Evolutionary conservation across 1,284 basidiomycete genomes (phyloP).

Genomic region (Austropuccinia psidii): DNA sequence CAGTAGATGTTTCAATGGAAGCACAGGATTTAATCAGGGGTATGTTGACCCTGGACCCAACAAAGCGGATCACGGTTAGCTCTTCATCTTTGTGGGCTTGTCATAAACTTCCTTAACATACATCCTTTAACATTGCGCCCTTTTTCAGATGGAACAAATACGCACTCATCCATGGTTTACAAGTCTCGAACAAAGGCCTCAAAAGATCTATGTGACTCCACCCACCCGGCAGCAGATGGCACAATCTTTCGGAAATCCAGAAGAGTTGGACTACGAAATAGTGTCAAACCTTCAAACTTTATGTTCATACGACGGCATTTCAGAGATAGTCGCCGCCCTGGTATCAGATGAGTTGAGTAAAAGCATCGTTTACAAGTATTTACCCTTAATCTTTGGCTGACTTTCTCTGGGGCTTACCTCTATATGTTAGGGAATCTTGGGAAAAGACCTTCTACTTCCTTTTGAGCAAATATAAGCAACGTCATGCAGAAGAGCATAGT

Average conservation of each 20-base stretch:
- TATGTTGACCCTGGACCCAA: slow-evolving; percentile 81
- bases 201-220: slow-evolving; percentile 50
- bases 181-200: slow-evolving; percentile 56
- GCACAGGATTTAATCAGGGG: slow-evolving; percentile 74
- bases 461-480: slow-evolving; percentile 67
- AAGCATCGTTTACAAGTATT: not conserved
- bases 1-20: slow-evolving; percentile 63
- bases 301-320: slow-evolving; percentile 70
- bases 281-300: slow-evolving; percentile 82
- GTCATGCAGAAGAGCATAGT: slow-evolving; percentile 59
- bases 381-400: not conserved
- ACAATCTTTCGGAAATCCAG: slow-evolving; percentile 56
- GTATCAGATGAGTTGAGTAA: slow-evolving; percentile 27
- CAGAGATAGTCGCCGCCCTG: slow-evolving; percentile 63
- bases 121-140: not conserved
- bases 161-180: slow-evolving; percentile 81
- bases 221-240: slow-evolving; percentile 62
- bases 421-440: slow-evolving; percentile 61
- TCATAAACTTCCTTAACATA: not conserved
- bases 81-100: not conserved
- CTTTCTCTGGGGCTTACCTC: not conserved
- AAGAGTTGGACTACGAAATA: slow-evolving; percentile 77
- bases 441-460: slow-evolving; percentile 88
- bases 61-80: slow-evolving; percentile 72
- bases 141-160: slow-evolving; percentile 63